These are phyloP conservation scores for Bertia moriformis DNA, from an alignment of 2,329 filamentous ascomycete species.

Conservation along the genomic window DNA sequence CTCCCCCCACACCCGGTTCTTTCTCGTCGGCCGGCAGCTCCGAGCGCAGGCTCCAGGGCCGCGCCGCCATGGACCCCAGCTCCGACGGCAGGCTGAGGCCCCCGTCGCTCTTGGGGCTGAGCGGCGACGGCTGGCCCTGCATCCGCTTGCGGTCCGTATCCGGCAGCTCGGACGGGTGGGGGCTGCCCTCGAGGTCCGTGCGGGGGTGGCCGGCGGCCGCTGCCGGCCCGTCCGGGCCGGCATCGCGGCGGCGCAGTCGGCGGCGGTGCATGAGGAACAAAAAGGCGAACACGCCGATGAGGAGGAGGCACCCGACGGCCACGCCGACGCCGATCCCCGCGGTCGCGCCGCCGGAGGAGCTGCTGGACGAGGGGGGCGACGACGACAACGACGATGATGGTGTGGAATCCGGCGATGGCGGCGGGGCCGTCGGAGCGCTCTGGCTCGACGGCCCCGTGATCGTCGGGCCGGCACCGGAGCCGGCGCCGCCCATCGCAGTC, in stretches of 20 bases:
- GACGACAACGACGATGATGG: neutral
- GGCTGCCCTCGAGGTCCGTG: neutral
- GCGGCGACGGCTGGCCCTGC: neutral
- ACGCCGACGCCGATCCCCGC: conserved; percentile 9
- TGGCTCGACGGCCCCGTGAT: conserved; percentile 2
- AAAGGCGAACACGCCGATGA: conserved; percentile 7
- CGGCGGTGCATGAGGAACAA: conserved; percentile 8
- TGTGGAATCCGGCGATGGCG: neutral
- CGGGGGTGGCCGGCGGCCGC: too few species aligned
- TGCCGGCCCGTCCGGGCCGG: neutral
- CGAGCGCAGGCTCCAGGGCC: neutral
- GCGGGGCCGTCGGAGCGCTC: conserved; percentile 1
- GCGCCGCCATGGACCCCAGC: neutral
- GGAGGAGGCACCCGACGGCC: conserved; percentile 6
- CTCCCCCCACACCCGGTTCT: too few species aligned
- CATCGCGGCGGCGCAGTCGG: conserved; percentile 13
- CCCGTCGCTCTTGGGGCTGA: neutral
- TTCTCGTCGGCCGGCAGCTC: neutral
- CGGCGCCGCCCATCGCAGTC: conserved; percentile 1
- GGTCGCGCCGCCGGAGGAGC: neutral
- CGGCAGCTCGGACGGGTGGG: neutral
- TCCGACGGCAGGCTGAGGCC: neutral
- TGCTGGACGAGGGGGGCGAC: neutral
- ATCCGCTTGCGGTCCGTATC: neutral
- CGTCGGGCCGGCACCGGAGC: conserved; percentile 1